Percentiles rank a stretch among this genome's conserved stretches.
Conservation (phyloP, 2,329 filamentous ascomycete genomes). For the Stemphylium lycopersici region DNA sequence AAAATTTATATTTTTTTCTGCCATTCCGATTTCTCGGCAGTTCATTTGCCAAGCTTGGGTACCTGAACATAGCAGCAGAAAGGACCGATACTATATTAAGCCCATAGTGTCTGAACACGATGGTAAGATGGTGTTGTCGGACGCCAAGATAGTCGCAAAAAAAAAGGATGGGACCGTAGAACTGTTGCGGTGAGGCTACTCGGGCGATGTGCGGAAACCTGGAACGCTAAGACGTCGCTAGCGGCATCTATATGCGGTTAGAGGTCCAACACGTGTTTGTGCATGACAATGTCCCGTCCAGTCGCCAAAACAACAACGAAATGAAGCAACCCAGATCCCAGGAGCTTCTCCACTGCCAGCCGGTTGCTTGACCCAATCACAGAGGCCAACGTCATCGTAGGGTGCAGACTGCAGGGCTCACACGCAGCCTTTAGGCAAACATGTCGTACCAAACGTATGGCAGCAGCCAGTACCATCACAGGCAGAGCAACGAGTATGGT, state of each 20-base stretch:
- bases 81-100: neutral
- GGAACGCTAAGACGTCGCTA: neutral
- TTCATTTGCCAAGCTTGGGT: no score
- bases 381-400: constrained; percentile 1
- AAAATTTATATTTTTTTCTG: no score
- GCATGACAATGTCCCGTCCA: constrained; percentile 3
- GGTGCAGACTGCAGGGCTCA: neutral
- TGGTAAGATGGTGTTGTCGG: no score
- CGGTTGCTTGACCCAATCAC: constrained; percentile 1
- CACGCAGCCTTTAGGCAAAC: neutral
- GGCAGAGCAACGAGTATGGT: neutral
- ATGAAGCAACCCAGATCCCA: constrained; percentile 4
- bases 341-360: neutral
- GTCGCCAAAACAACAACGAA: constrained; percentile 5
- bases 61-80: neutral
- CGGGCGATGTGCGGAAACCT: neutral
- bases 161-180: neutral
- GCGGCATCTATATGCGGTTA: constrained; percentile 7
- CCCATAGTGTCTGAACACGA: no score
- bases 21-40: no score
- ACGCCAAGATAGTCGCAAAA: neutral
- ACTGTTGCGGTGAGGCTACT: neutral
- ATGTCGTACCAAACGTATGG: constrained; percentile 9
- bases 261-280: constrained; percentile 18
- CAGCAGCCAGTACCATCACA: constrained; percentile 2